Conservation (phyloP, 805 yeast species). For the Cyberlindnera veronae region DNA sequence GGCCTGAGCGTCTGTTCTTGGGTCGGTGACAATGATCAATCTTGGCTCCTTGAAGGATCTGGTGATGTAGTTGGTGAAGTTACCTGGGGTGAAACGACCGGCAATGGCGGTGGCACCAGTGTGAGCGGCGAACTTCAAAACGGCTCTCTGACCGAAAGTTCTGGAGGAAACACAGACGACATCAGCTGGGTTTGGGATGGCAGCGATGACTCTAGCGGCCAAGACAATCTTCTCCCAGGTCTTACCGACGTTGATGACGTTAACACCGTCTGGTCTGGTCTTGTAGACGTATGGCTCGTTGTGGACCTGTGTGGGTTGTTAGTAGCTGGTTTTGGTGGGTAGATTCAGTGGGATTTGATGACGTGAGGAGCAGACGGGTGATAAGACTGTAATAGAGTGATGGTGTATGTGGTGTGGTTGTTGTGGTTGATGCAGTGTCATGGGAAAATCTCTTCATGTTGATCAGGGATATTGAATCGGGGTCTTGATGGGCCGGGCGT, state of each 20-base stretch:
- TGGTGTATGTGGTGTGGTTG: too few species aligned
- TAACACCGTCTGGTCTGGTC: constrained; percentile 99
- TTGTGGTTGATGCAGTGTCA: too few species aligned
- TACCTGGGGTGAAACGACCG: constrained; percentile 99
- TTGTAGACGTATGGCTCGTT: constrained; percentile 95
- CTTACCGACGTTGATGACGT: constrained; percentile 96
- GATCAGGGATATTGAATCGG: too few species aligned
- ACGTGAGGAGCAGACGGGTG: too few species aligned
- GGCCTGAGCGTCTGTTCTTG: constrained; percentile 99
- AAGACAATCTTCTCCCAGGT: constrained; percentile 99
- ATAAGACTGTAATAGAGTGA: too few species aligned
- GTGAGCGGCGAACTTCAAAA: constrained; percentile 98
- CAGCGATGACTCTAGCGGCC: constrained; percentile 99
- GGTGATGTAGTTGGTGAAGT: constrained; percentile 99
- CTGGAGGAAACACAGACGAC: constrained; percentile 99
- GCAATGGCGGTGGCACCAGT: constrained; percentile 99
- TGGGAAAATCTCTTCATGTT: too few species aligned
- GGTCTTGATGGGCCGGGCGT: too few species aligned
- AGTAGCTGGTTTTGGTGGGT: constrained; percentile 3
- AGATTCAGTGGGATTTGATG: too few species aligned
- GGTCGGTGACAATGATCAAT: constrained; percentile 98
- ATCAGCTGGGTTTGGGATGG: constrained; percentile 97
- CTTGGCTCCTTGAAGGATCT: constrained; percentile 99
- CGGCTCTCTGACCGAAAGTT: constrained; percentile 99
- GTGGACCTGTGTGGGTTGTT: constrained; percentile 61